These are phyloP conservation scores for Theileria annulata DNA, from an alignment of 169 alveolate species.

Conservation along the genomic window DNA sequence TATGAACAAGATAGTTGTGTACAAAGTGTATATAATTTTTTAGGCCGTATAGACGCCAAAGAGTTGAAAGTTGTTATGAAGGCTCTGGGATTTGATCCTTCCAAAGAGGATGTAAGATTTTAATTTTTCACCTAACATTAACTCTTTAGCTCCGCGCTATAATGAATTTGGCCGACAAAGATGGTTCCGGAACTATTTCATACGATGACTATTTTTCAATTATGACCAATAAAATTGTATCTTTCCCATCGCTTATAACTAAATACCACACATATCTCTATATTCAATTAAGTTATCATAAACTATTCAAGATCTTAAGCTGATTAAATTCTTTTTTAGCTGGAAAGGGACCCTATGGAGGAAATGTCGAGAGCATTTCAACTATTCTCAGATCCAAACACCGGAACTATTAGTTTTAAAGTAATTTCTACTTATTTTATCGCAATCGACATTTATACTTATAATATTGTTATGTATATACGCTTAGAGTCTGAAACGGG, in stretches of 20 bases:
- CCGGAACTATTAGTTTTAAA: conserved; percentile 91
- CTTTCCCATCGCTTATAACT: background rate
- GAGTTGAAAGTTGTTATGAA: conserved; percentile 98
- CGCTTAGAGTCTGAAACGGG: conserved; percentile 91
- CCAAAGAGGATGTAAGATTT: conserved; percentile 89
- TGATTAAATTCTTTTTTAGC: conserved; percentile 25
- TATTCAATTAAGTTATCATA: no score
- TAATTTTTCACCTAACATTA: background rate
- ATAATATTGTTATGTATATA: background rate
- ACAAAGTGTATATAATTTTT: background rate
- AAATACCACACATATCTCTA: background rate
- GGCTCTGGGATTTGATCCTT: conserved; percentile 98
- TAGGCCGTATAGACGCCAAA: conserved; percentile 90
- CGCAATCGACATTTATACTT: background rate
- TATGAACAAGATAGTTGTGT: background rate
- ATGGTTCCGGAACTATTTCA: conserved; percentile 85
- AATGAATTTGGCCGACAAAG: conserved; percentile 92
- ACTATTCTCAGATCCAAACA: conserved; percentile 95
- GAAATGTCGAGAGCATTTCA: conserved; percentile 93
- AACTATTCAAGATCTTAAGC: background rate
- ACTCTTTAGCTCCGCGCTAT: conserved; percentile 83
- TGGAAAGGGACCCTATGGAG: conserved; percentile 94
- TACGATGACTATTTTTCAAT: conserved; percentile 82
- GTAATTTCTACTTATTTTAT: conserved; percentile 46
- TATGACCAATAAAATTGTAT: conserved; percentile 76